These are phyloP conservation scores for Leccinum longicurvipes DNA, from an alignment of 768 basidiomycete genomes.

Conservation along the genomic window DNA sequence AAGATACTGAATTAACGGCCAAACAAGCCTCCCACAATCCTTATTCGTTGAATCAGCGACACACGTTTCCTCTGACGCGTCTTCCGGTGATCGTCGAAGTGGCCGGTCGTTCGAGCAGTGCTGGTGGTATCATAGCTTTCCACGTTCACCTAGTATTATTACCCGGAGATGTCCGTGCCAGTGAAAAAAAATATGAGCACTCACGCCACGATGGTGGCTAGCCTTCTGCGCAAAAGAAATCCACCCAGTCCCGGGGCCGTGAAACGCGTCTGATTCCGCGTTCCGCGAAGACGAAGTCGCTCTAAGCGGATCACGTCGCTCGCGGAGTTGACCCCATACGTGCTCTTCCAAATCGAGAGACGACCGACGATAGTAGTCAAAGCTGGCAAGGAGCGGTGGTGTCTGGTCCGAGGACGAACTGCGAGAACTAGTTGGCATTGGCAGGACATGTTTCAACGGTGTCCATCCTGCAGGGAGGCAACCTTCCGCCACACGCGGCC, in stretches of 20 bases:
- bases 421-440: background rate
- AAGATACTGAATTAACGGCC: background rate
- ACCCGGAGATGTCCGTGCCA: background rate
- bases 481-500: background rate
- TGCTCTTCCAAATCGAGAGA: slow-evolving; percentile 30
- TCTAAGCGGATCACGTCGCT: slow-evolving; percentile 21
- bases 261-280: slow-evolving; percentile 20
- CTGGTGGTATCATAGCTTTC: background rate
- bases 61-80: background rate
- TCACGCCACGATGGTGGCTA: background rate
- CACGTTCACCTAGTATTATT: background rate
- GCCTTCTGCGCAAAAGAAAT: background rate
- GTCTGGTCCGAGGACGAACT: background rate
- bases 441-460: background rate
- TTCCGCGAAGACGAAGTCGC: slow-evolving; percentile 30
- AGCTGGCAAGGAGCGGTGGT: background rate
- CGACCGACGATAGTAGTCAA: slow-evolving; percentile 10
- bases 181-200: background rate
- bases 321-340: slow-evolving; percentile 29
- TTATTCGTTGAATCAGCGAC: background rate
- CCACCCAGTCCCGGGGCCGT: no score
- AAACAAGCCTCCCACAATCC: background rate
- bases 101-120: background rate
- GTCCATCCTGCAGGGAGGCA: background rate
- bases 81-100: background rate